Base-by-base conservation (phyloP, 2,329 filamentous ascomycete genomes). In the Teratosphaeria viscida region DNA sequence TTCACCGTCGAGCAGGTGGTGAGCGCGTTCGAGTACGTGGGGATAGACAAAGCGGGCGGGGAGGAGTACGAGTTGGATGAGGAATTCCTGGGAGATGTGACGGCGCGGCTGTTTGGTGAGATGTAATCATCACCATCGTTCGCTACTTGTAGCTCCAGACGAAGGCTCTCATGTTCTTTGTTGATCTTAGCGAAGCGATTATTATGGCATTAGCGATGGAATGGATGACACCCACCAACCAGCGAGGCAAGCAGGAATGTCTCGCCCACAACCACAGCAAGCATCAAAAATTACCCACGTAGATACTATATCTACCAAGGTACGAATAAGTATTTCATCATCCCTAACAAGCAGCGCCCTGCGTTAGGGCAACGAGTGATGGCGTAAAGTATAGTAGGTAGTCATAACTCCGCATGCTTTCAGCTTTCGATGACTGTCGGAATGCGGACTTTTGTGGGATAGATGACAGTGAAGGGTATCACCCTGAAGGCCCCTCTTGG, bases 1-100 rank as follows among this genome's bases (percentile, higher is more conserved):
- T 97, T 97, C 67, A 86, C 90, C 59, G 82, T 95, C 1, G 88
- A 92, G 55, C 81, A 83, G n/a, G 90, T 97, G 1, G 90, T 96
- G 0, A 82, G 87, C 10, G 89, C 90, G 0, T 95, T 96, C 59
- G 81, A 87, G 57, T 88, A 82, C 62, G 86, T 94, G 7, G 88
- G 89, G 5, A 92, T 96, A 65, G 89, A 92, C 63, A 83, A 83
- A 19, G 90, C 87, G 66, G 82, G 81, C 29, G 91, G 91, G 0
- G 79, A 86, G 65, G 88, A 94, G 70, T 94, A 95, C 72, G 86
- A 89, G 67, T 78, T 96, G n/a, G 90, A 95, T 70, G 89, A 94
- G 68, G 90, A 87, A 1, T 92, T 91, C 66, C 90, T 95, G 82
- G 90, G 89, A 3, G 91, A 96, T 66, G 87, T 97, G 63, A 95